Percentiles rank a stretch among this genome's conserved stretches.
Evolutionary conservation across 371 early-diverging fungal species (phyloP).

Genomic region (Haplosporangium sp.): DNA sequence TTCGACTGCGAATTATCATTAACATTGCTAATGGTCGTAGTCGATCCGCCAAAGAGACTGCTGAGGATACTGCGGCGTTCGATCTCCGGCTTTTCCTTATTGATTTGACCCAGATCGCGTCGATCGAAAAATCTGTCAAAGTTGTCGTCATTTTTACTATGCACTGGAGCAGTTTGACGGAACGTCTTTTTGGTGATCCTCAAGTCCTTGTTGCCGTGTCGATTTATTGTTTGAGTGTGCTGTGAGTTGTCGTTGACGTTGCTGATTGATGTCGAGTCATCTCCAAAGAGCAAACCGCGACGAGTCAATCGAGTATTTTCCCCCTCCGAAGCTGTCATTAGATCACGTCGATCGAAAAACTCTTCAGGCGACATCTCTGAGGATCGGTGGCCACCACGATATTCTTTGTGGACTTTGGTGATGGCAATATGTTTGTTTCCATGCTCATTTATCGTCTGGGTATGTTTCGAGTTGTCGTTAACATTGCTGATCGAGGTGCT

Average conservation of each 20-base stretch:
- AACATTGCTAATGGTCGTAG: constrained; percentile 23
- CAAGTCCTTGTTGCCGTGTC: constrained; percentile 14
- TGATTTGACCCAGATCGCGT: background rate
- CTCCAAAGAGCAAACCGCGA: constrained; percentile 6
- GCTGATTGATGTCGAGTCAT: constrained; percentile 18
- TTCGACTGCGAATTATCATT: constrained; percentile 30
- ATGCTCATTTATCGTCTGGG: constrained; percentile 24
- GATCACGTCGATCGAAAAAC: constrained; percentile 8
- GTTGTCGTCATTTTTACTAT: background rate
- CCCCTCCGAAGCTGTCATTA: background rate
- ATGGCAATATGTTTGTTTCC: constrained; percentile 13
- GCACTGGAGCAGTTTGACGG: too few relatives aligned
- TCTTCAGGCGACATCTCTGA: constrained; percentile 3
- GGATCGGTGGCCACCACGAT: background rate
- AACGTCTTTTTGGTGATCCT: background rate
- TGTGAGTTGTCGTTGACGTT: constrained; percentile 38
- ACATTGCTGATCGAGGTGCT: constrained; percentile 23
- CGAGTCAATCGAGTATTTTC: background rate
- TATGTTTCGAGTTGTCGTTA: constrained; percentile 40
- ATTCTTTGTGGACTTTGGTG: background rate
- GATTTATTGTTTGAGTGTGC: constrained; percentile 26
- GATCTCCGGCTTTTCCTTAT: background rate
- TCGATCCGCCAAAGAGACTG: constrained; percentile 15
- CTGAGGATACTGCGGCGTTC: constrained; percentile 20
- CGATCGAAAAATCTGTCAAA: background rate